These are phyloP conservation scores for Talaromyces thailandensis DNA, from an alignment of 495 filamentous ascomycete species.

Conservation along the genomic window DNA sequence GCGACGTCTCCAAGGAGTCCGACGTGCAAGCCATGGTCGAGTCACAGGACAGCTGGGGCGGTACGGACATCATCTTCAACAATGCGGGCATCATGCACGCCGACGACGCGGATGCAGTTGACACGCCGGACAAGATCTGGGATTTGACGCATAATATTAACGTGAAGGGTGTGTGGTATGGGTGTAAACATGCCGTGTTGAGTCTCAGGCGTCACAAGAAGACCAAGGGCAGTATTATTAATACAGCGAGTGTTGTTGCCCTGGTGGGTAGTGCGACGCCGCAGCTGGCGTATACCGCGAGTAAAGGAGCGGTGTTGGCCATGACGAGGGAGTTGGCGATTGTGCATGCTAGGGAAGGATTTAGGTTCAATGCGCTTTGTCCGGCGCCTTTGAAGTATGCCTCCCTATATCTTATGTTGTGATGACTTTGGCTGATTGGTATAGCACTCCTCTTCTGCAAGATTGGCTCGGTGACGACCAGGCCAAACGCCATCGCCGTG, in stretches of 20 bases:
- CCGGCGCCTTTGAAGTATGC: constrained; percentile 80
- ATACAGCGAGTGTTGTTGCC: constrained; percentile 89
- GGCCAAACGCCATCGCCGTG: constrained; percentile 72
- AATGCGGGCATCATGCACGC: constrained; percentile 98
- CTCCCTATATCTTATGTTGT: neutral
- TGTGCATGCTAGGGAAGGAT: constrained; percentile 75
- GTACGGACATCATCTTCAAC: constrained; percentile 96
- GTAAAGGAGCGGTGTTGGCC: constrained; percentile 87
- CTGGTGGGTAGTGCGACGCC: constrained; percentile 90
- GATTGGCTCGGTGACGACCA: constrained; percentile 90
- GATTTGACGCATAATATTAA: constrained; percentile 91
- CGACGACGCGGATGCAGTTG: constrained; percentile 74
- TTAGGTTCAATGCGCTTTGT: constrained; percentile 85
- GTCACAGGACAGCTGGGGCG: constrained; percentile 72
- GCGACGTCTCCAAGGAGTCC: constrained; percentile 63
- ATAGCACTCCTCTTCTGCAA: constrained; percentile 69
- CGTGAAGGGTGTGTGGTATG: constrained; percentile 98
- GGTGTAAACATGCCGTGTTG: constrained; percentile 85
- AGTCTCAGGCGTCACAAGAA: constrained; percentile 75
- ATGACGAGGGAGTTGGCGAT: constrained; percentile 76
- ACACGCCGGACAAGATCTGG: constrained; percentile 87
- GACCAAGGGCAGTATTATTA: constrained; percentile 74
- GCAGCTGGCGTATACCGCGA: constrained; percentile 90
- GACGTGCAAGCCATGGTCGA: constrained; percentile 65
- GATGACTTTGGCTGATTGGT: neutral